Conservation (phyloP, 2,329 filamentous ascomycete species). For the Diaporthe batatas region DNA sequence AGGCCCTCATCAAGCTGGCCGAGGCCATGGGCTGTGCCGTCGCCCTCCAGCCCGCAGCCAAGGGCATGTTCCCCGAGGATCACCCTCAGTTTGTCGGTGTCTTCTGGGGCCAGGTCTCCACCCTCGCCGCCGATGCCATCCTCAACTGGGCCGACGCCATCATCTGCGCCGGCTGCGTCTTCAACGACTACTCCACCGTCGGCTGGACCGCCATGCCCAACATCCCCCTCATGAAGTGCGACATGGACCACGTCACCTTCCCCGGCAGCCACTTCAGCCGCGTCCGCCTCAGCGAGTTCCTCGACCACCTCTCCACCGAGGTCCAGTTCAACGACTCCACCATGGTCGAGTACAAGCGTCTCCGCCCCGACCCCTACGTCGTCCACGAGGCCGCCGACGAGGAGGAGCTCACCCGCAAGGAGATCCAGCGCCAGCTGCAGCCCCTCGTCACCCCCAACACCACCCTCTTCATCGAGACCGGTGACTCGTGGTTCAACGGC, state of each 20-base stretch:
- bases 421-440: conserved; percentile 47
- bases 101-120: conserved; percentile 48
- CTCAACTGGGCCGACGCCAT: conserved; percentile 48
- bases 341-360: conserved; percentile 48
- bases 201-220: conserved; percentile 49
- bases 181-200: conserved; percentile 49
- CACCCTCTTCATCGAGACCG: conserved; percentile 47
- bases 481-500: conserved; percentile 50
- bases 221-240: conserved; percentile 47
- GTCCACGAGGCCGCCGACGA: conserved; percentile 42
- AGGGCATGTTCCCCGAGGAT: conserved; percentile 49
- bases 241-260: conserved; percentile 48
- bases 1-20: conserved; percentile 46
- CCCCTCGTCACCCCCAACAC: conserved; percentile 44
- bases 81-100: conserved; percentile 48
- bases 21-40: conserved; percentile 49
- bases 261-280: conserved; percentile 48
- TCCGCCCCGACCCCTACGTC: conserved; percentile 45
- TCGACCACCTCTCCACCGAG: conserved; percentile 44
- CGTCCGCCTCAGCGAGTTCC: conserved; percentile 47
- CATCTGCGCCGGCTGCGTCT: conserved; percentile 47
- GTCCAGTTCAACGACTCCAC: conserved; percentile 46
- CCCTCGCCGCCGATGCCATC: conserved; percentile 47
- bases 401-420: conserved; percentile 47
- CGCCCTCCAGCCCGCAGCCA: conserved; percentile 48